phyloP scores from a whole-genome alignment of 2,329 filamentous ascomycete species.

The Fusarium globosum region DNA sequence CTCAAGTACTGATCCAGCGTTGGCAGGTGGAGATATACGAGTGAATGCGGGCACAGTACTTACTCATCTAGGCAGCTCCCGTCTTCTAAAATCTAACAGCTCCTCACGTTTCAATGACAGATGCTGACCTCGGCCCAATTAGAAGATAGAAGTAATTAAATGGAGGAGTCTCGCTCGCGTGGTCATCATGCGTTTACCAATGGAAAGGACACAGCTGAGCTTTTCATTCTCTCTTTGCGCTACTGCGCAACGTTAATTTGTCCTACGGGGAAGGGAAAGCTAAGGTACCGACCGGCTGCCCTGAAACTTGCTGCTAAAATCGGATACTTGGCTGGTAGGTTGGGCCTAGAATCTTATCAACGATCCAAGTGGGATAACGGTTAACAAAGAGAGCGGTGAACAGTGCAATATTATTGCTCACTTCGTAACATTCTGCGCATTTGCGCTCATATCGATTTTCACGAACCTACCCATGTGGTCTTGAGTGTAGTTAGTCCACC shows the following conservation, averaged over 20 bases:
- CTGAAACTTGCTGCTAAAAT: slow-evolving; percentile 23
- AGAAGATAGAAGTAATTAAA: slow-evolving; percentile 15
- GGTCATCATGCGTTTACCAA: slow-evolving; percentile 9
- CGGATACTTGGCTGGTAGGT: slow-evolving; percentile 9
- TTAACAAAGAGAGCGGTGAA: slow-evolving; percentile 24
- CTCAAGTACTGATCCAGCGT: slow-evolving; percentile 16
- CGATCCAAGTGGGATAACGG: slow-evolving; percentile 2
- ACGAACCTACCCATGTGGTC: neutral
- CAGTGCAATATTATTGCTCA: slow-evolving; percentile 5
- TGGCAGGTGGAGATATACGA: slow-evolving; percentile 15
- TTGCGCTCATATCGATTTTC: slow-evolving; percentile 6
- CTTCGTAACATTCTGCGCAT: slow-evolving; percentile 11
- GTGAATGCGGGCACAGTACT: slow-evolving; percentile 23
- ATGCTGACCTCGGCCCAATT: slow-evolving; percentile 24
- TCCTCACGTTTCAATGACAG: slow-evolving; percentile 17
- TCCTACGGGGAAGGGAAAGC: slow-evolving; percentile 4
- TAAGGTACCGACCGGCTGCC: slow-evolving; percentile 12
- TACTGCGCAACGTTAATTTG: slow-evolving; percentile 5
- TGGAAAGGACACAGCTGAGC: neutral
- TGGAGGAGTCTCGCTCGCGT: slow-evolving; percentile 24
- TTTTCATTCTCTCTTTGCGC: slow-evolving; percentile 9
- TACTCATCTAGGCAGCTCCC: neutral
- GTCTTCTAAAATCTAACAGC: slow-evolving; percentile 19
- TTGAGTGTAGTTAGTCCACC: neutral
- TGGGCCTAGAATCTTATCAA: slow-evolving; percentile 14